phyloP scores from a whole-genome alignment of 208 protist species.

The Trypanosoma melophagium region DNA sequence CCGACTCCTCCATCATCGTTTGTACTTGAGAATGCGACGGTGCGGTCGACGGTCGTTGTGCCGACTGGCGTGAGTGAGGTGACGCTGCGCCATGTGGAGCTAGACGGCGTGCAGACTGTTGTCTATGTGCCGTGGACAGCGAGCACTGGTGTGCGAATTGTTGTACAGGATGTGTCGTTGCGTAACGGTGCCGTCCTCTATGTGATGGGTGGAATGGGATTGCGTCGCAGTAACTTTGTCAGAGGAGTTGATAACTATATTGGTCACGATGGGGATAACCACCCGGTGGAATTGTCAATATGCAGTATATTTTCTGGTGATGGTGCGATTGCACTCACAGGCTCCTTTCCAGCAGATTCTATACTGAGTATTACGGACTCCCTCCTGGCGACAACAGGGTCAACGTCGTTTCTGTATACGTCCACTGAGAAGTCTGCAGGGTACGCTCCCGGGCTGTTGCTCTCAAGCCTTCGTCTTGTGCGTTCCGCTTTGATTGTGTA shows the following conservation, averaged over 20 bases:
- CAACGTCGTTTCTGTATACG: background rate
- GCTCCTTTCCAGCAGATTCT: conserved; percentile 7
- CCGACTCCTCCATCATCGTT: background rate
- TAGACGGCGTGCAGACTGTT: conserved; percentile 6
- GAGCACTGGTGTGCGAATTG: conserved; percentile 1
- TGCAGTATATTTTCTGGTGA: conserved; percentile 6
- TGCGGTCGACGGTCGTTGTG: conserved; percentile 7
- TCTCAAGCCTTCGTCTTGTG: conserved; percentile 4
- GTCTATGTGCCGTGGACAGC: conserved; percentile 25
- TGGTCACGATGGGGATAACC: background rate
- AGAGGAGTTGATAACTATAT: background rate
- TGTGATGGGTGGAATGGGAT: background rate
- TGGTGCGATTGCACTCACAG: conserved; percentile 10
- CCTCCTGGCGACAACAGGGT: background rate
- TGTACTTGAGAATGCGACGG: conserved; percentile 1
- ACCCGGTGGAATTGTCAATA: conserved; percentile 9
- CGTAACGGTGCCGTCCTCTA: conserved; percentile 4
- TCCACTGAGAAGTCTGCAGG: background rate
- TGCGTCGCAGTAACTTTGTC: background rate
- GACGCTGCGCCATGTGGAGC: conserved; percentile 4
- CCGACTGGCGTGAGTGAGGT: conserved; percentile 6
- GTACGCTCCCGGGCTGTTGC: background rate
- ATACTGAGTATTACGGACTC: conserved; percentile 12
- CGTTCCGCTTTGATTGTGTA: conserved; percentile 6
- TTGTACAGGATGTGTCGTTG: conserved; percentile 10